These are phyloP conservation scores for Podila horticola DNA, from an alignment of 192 early-diverging fungal species.

Conservation along the genomic window DNA sequence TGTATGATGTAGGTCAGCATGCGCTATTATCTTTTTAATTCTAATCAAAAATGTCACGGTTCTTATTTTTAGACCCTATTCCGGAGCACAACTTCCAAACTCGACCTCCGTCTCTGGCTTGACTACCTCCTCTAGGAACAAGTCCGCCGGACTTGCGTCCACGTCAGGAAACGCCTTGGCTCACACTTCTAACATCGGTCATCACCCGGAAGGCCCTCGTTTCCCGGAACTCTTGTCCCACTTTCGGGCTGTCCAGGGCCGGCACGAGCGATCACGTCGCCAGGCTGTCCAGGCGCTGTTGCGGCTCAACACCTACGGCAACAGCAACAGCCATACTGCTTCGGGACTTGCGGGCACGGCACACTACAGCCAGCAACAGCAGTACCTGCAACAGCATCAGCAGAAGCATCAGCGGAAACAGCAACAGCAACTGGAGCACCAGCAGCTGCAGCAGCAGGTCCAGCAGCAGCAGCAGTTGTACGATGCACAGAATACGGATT, in stretches of 20 bases:
- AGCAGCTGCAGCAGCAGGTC: constrained; percentile 43
- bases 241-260: constrained; percentile 75
- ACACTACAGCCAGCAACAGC: constrained; percentile 48
- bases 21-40: no score
- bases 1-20: neutral
- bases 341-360: constrained; percentile 18
- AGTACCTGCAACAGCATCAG: constrained; percentile 44
- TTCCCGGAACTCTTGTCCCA: constrained; percentile 79
- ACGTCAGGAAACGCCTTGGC: neutral
- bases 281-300: constrained; percentile 49
- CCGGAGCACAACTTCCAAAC: constrained; percentile 15
- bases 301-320: constrained; percentile 35
- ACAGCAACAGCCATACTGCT: neutral
- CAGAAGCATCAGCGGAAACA: constrained; percentile 45
- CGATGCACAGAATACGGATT: constrained; percentile 16
- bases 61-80: neutral
- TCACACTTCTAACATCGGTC: neutral
- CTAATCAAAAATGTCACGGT: neutral
- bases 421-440: constrained; percentile 42
- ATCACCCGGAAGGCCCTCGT: constrained; percentile 55
- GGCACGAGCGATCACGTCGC: constrained; percentile 78
- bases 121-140: constrained; percentile 16
- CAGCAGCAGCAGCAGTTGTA: constrained; percentile 45
- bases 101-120: constrained; percentile 24
- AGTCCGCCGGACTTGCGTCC: constrained; percentile 5